Conservation (phyloP, 2,329 filamentous ascomycete species). For the Diplodia sapinea region DNA sequence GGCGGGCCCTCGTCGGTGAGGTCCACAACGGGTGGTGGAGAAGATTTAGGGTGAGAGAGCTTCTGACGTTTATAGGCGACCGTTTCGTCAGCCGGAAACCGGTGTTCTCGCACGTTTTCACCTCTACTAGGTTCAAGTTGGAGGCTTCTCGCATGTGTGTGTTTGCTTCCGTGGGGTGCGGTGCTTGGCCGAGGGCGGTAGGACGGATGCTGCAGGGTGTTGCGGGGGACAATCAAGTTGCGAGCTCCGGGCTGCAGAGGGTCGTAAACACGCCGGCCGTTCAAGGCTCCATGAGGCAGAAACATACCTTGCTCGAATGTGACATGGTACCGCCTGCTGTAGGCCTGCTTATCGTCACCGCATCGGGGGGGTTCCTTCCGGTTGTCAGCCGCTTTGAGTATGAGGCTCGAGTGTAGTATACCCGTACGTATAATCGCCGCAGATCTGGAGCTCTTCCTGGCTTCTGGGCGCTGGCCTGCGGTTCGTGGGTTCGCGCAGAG, state of each 20-base stretch:
- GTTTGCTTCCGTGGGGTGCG: background rate
- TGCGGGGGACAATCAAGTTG: background rate
- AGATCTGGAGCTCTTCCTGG: background rate
- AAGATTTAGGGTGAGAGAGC: background rate
- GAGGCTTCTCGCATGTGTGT: background rate
- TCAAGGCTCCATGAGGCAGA: background rate
- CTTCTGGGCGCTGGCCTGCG: background rate
- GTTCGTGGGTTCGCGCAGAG: background rate
- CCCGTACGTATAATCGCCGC: background rate
- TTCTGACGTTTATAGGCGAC: conserved; percentile 2
- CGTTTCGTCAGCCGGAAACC: background rate
- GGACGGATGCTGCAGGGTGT: conserved; percentile 1
- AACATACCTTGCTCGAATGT: conserved; percentile 1
- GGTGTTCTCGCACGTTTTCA: background rate
- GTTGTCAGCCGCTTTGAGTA: background rate
- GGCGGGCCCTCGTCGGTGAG: background rate
- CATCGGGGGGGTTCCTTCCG: conserved; percentile 3
- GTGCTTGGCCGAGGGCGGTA: background rate
- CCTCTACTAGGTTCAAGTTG: background rate
- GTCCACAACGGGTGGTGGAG: background rate
- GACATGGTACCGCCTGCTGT: background rate
- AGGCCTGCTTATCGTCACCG: background rate
- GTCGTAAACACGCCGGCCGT: background rate
- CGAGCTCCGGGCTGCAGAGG: background rate
- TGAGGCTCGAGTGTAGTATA: background rate